Conservation (phyloP, 139 green algal species). For the Coelastrella sp. region DNA sequence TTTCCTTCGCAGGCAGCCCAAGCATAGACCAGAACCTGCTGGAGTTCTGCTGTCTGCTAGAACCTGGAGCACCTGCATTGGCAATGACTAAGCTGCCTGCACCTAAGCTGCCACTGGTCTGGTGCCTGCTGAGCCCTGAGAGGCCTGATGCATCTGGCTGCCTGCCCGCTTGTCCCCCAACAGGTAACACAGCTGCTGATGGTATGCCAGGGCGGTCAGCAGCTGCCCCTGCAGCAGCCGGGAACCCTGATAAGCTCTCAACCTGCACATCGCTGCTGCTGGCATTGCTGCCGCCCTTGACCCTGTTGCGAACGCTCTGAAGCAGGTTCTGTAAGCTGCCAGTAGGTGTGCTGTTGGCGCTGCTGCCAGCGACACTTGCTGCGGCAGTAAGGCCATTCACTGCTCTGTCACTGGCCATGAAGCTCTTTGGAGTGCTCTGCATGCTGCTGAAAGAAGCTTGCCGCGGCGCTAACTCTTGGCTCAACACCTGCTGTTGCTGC, state of each 20-base stretch:
- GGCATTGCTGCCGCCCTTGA: background rate
- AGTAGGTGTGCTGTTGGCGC: background rate
- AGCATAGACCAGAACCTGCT: slow-evolving; percentile 22
- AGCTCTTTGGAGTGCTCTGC: background rate
- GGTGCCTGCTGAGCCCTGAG: background rate
- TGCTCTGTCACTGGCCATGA: background rate
- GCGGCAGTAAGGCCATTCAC: background rate
- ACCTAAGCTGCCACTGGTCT: background rate
- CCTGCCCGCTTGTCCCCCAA: too few species aligned
- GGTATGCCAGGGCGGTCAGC: background rate
- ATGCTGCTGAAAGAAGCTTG: background rate
- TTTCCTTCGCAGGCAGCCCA: background rate
- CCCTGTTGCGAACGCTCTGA: background rate
- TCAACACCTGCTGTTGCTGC: too few species aligned
- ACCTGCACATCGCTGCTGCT: background rate
- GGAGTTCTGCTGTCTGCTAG: background rate
- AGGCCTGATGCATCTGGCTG: too few species aligned
- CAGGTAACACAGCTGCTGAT: background rate
- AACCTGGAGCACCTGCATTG: too few species aligned
- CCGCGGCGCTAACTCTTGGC: background rate
- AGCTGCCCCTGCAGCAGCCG: background rate
- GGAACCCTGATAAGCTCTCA: background rate
- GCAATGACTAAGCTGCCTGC: background rate
- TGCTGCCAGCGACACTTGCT: background rate
- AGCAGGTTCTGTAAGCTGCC: slow-evolving; percentile 10